Base-by-base conservation (phyloP, 2,329 filamentous ascomycete genomes). In the Diplodia seriata region DNA sequence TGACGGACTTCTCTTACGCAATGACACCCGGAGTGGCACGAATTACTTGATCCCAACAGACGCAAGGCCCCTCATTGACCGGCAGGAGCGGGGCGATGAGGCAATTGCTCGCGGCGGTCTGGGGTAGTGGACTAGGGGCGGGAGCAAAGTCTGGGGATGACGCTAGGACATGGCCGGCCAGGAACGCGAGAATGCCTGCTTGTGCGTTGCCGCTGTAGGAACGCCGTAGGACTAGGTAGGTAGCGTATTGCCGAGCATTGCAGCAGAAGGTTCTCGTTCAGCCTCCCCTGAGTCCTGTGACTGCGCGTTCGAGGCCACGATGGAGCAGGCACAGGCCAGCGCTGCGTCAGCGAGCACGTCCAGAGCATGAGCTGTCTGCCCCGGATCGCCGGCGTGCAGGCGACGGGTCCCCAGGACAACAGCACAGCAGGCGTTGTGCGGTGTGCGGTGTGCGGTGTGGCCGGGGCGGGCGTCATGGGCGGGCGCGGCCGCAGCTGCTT, bases 1-100 rank as follows among this genome's bases (percentile, higher is more conserved):
- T 63, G n/a, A 51, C 50, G 29, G 40, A 63, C 59, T 51, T 23
- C 47, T 63, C 59, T 63, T 63, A 63, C 59, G 59, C 59, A 63
- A 63, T 51, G 59, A 5, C 59, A 36, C 50, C 29, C 26, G n/a
- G 47, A 20, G 43, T 51, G 59, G 47, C 59, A 38, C 59, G 59
- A 51, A 51, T 63, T 38, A 38, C 59, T 23, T 29, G 59, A 49
- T 50, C 59, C 59, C 43, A 49, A 38, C 43, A 49, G 59, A 49
- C 6, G 43, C 59, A 20, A 8, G 54, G n/a, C 57, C 57, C 49
- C 62, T 55, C 62, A 47, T 29, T 54, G 62, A 43, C 51, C 51
- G 62, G 62, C 43, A 56, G 12, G 29, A n/a, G 59, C 26, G 43
- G 59, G 43, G 59, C 43, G n/a, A 47, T 18, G n/a, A 36, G 23